phyloP scores from a whole-genome alignment of 805 yeast species.

The Wickerhamiella allomyrinae region DNA sequence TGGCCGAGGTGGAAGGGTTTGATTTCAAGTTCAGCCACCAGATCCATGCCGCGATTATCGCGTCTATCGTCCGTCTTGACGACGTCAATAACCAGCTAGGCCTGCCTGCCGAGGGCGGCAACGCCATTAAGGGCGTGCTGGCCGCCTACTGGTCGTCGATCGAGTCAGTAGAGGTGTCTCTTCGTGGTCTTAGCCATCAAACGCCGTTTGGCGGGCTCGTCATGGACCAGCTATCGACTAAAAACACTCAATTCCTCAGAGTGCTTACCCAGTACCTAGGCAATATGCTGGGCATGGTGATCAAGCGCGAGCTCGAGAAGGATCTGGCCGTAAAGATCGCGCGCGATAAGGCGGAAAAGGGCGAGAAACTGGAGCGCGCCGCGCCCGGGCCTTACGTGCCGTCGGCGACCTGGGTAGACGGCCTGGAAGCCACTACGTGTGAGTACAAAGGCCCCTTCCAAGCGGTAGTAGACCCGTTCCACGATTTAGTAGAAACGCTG shows the following conservation, averaged over 20 bases:
- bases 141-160: constrained; percentile 5
- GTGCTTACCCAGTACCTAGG: constrained; percentile 12
- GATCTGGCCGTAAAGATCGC: neutral
- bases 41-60: neutral
- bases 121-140: neutral
- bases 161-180: constrained; percentile 12
- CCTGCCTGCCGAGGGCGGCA: neutral
- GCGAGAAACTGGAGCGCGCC: no score
- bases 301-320: constrained; percentile 2
- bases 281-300: constrained; percentile 11
- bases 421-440: neutral
- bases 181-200: constrained; percentile 13
- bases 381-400: neutral
- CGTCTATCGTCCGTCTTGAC: neutral
- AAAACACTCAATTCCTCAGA: constrained; percentile 14
- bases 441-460: neutral
- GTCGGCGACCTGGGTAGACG: neutral
- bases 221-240: constrained; percentile 30
- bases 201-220: constrained; percentile 30
- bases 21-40: constrained; percentile 1
- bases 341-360: neutral
- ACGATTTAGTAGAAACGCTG: constrained; percentile 7
- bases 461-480: constrained; percentile 2
- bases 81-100: neutral
- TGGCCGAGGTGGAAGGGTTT: neutral